Evolutionary conservation across 208 protist genomes (phyloP).

Genomic region (Pavlovales sp.): DNA sequence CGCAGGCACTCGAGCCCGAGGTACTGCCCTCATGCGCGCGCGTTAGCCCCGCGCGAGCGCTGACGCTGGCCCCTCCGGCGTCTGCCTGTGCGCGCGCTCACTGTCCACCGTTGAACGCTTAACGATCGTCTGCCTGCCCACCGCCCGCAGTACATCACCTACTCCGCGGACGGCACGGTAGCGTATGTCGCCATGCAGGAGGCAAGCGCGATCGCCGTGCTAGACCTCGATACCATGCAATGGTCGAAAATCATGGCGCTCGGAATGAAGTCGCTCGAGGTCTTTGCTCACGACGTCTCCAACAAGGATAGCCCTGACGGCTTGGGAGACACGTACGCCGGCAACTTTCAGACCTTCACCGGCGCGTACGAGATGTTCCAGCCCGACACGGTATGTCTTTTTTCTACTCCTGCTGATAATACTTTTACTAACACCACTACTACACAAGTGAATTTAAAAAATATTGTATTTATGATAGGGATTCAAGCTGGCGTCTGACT

Average conservation of each 20-base stretch:
- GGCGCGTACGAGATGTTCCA: not conserved
- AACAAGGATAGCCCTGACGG: not conserved
- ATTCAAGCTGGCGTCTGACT: no score
- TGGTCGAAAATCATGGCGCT: not conserved
- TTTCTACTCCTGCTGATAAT: no score
- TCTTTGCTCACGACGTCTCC: not conserved
- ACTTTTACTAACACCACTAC: no score
- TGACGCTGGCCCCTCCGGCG: no score
- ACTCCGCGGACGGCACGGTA: not conserved
- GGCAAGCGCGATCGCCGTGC: not conserved
- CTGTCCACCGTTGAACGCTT: no score
- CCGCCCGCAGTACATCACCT: slow-evolving; percentile 6
- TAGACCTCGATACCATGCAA: not conserved
- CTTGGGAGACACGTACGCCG: not conserved
- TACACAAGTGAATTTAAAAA: no score
- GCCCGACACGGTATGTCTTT: no score
- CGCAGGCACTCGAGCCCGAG: not conserved
- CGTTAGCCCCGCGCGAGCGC: no score
- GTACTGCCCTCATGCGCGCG: no score
- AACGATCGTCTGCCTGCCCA: no score
- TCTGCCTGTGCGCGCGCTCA: no score
- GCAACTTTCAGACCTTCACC: not conserved
- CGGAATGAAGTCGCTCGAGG: not conserved
- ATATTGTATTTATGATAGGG: no score
- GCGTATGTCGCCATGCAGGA: not conserved